Conservation (phyloP, 495 filamentous ascomycete species). For the Neurospora sp. region DNA sequence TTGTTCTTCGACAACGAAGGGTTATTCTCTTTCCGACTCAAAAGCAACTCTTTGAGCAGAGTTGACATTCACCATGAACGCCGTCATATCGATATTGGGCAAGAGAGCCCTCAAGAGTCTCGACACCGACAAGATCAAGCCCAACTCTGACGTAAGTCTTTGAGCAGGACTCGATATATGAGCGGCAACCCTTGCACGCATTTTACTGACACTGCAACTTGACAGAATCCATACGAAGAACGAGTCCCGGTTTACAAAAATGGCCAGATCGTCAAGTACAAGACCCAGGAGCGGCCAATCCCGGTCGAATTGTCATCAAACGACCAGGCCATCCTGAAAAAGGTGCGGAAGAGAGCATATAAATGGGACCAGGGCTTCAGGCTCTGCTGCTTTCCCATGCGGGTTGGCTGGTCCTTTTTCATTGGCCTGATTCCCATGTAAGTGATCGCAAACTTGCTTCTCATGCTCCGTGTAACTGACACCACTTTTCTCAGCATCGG, state of each 20-base stretch:
- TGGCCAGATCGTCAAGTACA: constrained; percentile 44
- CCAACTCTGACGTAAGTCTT: constrained; percentile 53
- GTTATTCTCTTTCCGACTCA: neutral
- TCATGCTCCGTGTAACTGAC: constrained; percentile 1
- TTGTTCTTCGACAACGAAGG: neutral
- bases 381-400: constrained; percentile 63
- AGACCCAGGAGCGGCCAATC: constrained; percentile 57
- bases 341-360: constrained; percentile 73
- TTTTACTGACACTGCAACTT: neutral
- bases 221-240: constrained; percentile 64
- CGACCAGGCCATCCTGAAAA: constrained; percentile 68
- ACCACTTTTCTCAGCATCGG: constrained; percentile 44
- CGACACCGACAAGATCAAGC: constrained; percentile 56
- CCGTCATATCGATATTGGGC: constrained; percentile 41
- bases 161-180: neutral
- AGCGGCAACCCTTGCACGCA: neutral
- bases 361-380: constrained; percentile 62
- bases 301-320: constrained; percentile 65
- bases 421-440: constrained; percentile 73
- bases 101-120: constrained; percentile 60
- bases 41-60: neutral
- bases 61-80: constrained; percentile 11
- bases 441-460: constrained; percentile 23
- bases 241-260: constrained; percentile 56
- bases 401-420: constrained; percentile 73